These are phyloP conservation scores for Pseudogymnoascus destructans DNA, from an alignment of 2,329 filamentous ascomycete genomes.

Conservation along the genomic window DNA sequence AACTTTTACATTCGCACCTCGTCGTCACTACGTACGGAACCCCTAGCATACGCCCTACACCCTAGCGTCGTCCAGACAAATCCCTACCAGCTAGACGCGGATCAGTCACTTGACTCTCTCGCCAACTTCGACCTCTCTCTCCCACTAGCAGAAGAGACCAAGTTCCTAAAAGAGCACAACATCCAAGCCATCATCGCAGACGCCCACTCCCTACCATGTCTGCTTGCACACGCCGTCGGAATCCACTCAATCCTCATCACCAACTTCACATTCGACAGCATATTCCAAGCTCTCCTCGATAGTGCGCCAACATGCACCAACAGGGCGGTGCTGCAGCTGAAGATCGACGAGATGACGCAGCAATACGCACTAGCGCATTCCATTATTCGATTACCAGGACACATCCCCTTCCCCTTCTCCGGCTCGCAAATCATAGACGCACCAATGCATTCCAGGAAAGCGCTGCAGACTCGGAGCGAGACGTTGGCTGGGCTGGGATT, in stretches of 20 bases:
- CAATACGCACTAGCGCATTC: slow-evolving; percentile 13
- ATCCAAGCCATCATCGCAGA: slow-evolving; percentile 12
- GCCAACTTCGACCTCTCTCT: slow-evolving; percentile 10
- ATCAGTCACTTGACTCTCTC: slow-evolving; percentile 12
- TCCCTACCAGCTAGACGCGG: slow-evolving; percentile 12
- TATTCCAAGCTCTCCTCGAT: slow-evolving; percentile 12
- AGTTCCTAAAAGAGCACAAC: slow-evolving; percentile 11
- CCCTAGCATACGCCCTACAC: slow-evolving; percentile 10
- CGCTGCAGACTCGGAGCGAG: slow-evolving; percentile 9
- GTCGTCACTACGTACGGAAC: slow-evolving; percentile 8
- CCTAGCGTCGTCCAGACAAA: slow-evolving; percentile 13
- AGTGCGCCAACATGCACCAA: slow-evolving; percentile 9
- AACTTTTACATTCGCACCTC: slow-evolving; percentile 14
- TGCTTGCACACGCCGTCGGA: slow-evolving; percentile 11
- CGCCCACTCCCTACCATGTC: slow-evolving; percentile 11
- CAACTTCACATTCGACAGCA: slow-evolving; percentile 15
- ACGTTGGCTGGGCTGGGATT: slow-evolving; percentile 7
- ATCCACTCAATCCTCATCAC: slow-evolving; percentile 13
- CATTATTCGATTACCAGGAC: slow-evolving; percentile 14
- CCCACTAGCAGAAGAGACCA: slow-evolving; percentile 10
- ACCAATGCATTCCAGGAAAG: slow-evolving; percentile 15
- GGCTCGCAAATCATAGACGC: slow-evolving; percentile 11
- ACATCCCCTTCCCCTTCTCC: slow-evolving; percentile 13
- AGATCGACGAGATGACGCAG: slow-evolving; percentile 13
- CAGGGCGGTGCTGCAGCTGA: slow-evolving; percentile 6